phyloP scores from a whole-genome alignment of 2,329 filamentous ascomycete genomes.

The Myriangium duriaei region DNA sequence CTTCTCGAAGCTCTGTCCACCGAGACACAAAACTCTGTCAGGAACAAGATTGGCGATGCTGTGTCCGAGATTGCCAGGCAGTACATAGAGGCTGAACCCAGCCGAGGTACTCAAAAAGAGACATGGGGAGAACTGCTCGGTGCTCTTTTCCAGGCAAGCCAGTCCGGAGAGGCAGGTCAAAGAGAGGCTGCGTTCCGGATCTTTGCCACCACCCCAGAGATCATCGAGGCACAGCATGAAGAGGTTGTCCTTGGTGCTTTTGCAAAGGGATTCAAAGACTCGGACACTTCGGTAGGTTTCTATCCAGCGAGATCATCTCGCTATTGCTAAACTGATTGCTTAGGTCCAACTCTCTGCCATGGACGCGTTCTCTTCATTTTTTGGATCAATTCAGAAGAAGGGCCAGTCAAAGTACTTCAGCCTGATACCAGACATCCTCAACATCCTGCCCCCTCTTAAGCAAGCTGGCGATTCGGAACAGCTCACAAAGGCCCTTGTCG shows the following conservation, averaged over 20 bases:
- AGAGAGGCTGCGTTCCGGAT: slow-evolving; percentile 90
- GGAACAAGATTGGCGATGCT: slow-evolving; percentile 96
- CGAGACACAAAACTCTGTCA: slow-evolving; percentile 61
- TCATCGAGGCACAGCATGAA: slow-evolving; percentile 93
- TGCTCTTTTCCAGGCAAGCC: slow-evolving; percentile 79
- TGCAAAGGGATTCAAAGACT: slow-evolving; percentile 82
- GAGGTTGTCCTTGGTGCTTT: slow-evolving; percentile 82
- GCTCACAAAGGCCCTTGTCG: slow-evolving; percentile 76
- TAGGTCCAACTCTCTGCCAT: slow-evolving; percentile 86
- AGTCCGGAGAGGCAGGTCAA: slow-evolving; percentile 68
- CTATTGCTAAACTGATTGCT: slow-evolving; percentile 12
- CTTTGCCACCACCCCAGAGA: slow-evolving; percentile 84
- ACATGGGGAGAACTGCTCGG: slow-evolving; percentile 82
- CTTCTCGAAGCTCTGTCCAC: slow-evolving; percentile 62
- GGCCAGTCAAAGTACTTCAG: slow-evolving; percentile 75
- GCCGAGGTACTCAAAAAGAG: slow-evolving; percentile 29
- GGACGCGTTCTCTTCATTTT: slow-evolving; percentile 94
- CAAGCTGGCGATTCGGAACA: slow-evolving; percentile 82
- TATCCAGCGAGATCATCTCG: background rate
- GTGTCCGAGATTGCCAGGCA: slow-evolving; percentile 91
- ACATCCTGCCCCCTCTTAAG: slow-evolving; percentile 88
- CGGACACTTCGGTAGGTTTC: slow-evolving; percentile 57
- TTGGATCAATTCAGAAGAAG: slow-evolving; percentile 81
- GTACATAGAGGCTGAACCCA: slow-evolving; percentile 61
- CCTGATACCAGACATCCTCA: slow-evolving; percentile 81